Evolutionary conservation across 139 green algal species (phyloP).

Genomic region (Pseudopediastrum boryanum): DNA sequence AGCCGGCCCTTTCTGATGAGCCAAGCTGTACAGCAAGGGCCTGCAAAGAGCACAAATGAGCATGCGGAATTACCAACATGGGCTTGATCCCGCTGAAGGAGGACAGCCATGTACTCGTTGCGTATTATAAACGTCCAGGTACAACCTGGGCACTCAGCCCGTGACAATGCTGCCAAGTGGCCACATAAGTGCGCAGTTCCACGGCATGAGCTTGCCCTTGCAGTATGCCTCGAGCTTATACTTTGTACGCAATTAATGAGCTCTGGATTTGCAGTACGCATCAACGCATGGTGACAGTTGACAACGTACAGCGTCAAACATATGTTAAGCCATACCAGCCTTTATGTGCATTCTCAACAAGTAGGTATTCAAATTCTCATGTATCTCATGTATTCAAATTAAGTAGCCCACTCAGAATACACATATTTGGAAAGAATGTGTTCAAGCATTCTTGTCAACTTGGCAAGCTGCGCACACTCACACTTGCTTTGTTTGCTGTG

Average conservation of each 20-base stretch:
- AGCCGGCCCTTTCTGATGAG: not conserved
- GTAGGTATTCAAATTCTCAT: too few relatives aligned
- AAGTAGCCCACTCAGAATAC: too few relatives aligned
- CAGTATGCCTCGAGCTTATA: too few relatives aligned
- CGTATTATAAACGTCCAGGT: not conserved
- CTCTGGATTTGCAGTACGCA: too few relatives aligned
- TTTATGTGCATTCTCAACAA: not conserved
- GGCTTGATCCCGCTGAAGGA: not conserved
- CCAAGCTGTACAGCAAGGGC: slow-evolving; percentile 29
- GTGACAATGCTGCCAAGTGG: too few relatives aligned
- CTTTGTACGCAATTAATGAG: too few relatives aligned
- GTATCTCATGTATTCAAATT: too few relatives aligned
- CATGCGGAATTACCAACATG: not conserved
- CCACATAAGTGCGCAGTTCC: too few relatives aligned
- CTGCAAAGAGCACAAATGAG: not conserved
- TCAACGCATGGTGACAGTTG: not conserved
- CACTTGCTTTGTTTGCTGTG: slow-evolving; percentile 46
- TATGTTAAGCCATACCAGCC: not conserved
- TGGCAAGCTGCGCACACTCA: too few relatives aligned
- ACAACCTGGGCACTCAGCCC: too few relatives aligned
- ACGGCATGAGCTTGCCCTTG: too few relatives aligned
- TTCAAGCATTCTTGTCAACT: not conserved
- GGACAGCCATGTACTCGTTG: not conserved
- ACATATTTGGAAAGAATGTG: not conserved
- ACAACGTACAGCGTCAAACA: not conserved